A percentile compares a stretch with the other conserved stretches of the same genome.
phyloP scores from a whole-genome alignment of 148 eudicot genomes.

The Dianthus caryophyllus region DNA sequence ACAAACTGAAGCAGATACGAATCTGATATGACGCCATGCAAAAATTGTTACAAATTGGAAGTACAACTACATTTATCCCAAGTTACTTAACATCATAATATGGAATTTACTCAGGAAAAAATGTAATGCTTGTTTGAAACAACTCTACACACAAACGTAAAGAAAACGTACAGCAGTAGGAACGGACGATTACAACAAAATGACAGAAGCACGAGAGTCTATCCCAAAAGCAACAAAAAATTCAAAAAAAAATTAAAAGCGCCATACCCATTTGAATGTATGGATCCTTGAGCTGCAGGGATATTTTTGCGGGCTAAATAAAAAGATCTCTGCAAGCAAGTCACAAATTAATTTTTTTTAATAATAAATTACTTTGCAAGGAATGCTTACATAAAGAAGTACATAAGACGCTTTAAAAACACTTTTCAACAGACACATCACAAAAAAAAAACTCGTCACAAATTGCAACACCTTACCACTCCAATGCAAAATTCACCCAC shows the following conservation, averaged over 20 bases:
- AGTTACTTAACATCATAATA: neutral
- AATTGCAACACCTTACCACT: too few relatives aligned
- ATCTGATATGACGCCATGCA: neutral
- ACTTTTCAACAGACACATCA: too few relatives aligned
- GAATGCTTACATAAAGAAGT: too few relatives aligned
- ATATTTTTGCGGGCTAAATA: neutral
- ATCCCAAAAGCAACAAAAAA: neutral
- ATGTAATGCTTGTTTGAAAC: neutral
- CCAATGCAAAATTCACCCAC: too few relatives aligned
- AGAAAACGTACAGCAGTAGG: neutral
- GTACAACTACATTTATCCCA: neutral
- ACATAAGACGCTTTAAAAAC: too few relatives aligned
- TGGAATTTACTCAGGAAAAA: neutral
- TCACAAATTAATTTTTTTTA: neutral
- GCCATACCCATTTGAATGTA: slow-evolving; percentile 20
- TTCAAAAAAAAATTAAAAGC: neutral
- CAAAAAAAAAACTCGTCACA: too few relatives aligned
- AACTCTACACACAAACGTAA: neutral
- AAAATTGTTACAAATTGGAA: neutral
- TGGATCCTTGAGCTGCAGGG: neutral
- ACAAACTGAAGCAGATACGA: neutral
- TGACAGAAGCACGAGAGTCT: neutral
- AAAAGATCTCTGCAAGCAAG: neutral
- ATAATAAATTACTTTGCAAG: neutral
- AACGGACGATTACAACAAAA: neutral